Evolutionary conservation across 1,284 basidiomycete species (phyloP).

Genomic region (Papiliotrema fonsecae): DNA sequence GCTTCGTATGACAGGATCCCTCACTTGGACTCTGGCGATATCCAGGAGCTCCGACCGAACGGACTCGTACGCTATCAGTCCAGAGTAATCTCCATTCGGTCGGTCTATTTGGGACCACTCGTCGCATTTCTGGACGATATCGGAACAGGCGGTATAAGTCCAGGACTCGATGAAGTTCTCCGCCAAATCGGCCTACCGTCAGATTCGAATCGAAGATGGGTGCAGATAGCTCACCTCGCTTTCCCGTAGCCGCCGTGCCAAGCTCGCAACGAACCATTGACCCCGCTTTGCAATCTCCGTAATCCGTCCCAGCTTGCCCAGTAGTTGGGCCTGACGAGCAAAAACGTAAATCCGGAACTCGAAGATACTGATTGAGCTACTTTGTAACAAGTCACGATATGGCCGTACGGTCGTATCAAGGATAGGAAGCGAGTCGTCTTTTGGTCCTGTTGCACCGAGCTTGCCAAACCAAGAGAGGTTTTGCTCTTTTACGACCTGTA

Average conservation of each 20-base stretch:
- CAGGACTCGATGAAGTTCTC: constrained; percentile 83
- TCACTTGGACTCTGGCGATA: constrained; percentile 41
- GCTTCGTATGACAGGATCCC: not conserved
- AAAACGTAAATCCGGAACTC: constrained; percentile 91
- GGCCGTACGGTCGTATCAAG: constrained; percentile 76
- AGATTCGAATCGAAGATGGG: constrained; percentile 10
- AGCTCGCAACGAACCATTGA: constrained; percentile 41
- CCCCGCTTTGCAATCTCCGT: constrained; percentile 69
- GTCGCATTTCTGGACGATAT: constrained; percentile 78
- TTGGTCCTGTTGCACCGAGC: constrained; percentile 55
- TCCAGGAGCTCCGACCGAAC: constrained; percentile 42
- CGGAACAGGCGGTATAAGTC: constrained; percentile 86
- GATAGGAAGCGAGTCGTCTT: constrained; percentile 76
- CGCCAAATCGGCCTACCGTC: constrained; percentile 61
- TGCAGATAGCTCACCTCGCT: constrained; percentile 69
- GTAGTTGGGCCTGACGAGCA: constrained; percentile 72
- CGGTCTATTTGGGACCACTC: constrained; percentile 56
- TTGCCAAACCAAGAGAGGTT: constrained; percentile 86
- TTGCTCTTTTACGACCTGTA: constrained; percentile 65
- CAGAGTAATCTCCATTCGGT: constrained; percentile 54
- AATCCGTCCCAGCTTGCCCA: constrained; percentile 76
- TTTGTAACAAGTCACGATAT: constrained; percentile 83
- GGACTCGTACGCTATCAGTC: constrained; percentile 51
- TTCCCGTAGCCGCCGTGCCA: constrained; percentile 55
- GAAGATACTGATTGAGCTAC: constrained; percentile 86